Evolutionary conservation across 768 basidiomycete genomes (phyloP).

Genomic region (Mycena venus): DNA sequence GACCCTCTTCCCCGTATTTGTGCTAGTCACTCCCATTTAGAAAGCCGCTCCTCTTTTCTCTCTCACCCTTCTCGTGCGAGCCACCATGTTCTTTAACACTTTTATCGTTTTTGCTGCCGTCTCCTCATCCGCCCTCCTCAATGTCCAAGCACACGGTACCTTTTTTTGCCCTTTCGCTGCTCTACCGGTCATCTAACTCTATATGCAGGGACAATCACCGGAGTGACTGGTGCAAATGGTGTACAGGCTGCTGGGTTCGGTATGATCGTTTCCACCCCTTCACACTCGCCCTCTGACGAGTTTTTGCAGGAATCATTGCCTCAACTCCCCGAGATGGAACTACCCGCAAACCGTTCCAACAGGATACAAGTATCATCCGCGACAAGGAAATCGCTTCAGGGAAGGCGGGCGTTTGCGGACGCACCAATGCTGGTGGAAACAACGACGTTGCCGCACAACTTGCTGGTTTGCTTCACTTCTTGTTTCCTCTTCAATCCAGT

Average conservation of each 20-base stretch:
- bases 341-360: conserved; percentile 24
- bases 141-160: conserved; percentile 30
- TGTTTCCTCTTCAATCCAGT: neutral
- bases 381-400: conserved; percentile 23
- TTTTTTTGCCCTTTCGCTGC: no score
- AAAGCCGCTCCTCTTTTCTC: neutral
- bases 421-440: conserved; percentile 29
- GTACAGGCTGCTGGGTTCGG: conserved; percentile 23
- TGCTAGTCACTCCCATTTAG: conserved; percentile 29
- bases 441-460: conserved; percentile 33
- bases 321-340: conserved; percentile 24
- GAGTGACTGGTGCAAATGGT: conserved; percentile 28
- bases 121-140: conserved; percentile 16
- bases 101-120: conserved; percentile 18
- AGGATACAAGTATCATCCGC: conserved; percentile 33
- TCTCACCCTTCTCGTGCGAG: conserved; percentile 23
- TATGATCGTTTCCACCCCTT: neutral
- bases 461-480: conserved; percentile 13
- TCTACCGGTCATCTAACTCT: no score
- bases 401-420: conserved; percentile 28
- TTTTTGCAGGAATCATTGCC: conserved; percentile 25
- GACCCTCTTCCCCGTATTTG: conserved; percentile 6
- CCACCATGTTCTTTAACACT: conserved; percentile 34
- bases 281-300: neutral
- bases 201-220: no score